Conservation (phyloP, 495 filamentous ascomycete species). For the Margaritispora aquatica region DNA sequence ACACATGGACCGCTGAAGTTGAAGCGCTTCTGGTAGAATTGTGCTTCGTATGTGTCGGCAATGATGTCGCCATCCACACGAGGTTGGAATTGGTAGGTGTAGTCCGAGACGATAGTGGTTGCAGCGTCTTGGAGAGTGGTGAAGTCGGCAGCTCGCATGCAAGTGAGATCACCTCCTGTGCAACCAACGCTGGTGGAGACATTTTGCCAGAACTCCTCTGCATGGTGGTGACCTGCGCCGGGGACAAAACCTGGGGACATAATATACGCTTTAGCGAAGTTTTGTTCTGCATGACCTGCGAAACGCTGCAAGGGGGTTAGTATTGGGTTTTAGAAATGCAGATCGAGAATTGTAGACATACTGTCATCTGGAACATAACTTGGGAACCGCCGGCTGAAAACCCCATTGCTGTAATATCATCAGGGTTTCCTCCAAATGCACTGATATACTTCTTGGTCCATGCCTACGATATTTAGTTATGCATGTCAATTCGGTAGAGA, state of each 20-base stretch:
- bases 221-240: slow-evolving; percentile 8
- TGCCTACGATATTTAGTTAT: no score
- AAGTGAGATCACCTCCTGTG: slow-evolving; percentile 24
- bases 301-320: slow-evolving; percentile 25
- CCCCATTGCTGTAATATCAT: slow-evolving; percentile 38
- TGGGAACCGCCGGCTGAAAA: slow-evolving; percentile 41
- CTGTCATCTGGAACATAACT: slow-evolving; percentile 8
- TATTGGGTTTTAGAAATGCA: slow-evolving; percentile 10
- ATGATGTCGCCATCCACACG: slow-evolving; percentile 33
- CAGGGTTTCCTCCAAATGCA: slow-evolving; percentile 29
- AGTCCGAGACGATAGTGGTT: slow-evolving; percentile 18
- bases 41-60: slow-evolving; percentile 32
- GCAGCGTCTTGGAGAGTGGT: slow-evolving; percentile 24
- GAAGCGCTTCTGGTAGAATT: slow-evolving; percentile 33
- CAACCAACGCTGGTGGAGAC: slow-evolving; percentile 31
- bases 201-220: slow-evolving; percentile 27
- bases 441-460: slow-evolving; percentile 46
- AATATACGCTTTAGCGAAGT: slow-evolving; percentile 30
- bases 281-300: slow-evolving; percentile 29
- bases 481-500: background rate
- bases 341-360: background rate
- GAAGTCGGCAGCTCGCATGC: slow-evolving; percentile 28
- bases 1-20: slow-evolving; percentile 32
- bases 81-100: slow-evolving; percentile 34
- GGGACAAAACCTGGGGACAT: slow-evolving; percentile 32